Conservation (phyloP, 2,329 filamentous ascomycete genomes). For the Sarocladium brachiariae region DNA sequence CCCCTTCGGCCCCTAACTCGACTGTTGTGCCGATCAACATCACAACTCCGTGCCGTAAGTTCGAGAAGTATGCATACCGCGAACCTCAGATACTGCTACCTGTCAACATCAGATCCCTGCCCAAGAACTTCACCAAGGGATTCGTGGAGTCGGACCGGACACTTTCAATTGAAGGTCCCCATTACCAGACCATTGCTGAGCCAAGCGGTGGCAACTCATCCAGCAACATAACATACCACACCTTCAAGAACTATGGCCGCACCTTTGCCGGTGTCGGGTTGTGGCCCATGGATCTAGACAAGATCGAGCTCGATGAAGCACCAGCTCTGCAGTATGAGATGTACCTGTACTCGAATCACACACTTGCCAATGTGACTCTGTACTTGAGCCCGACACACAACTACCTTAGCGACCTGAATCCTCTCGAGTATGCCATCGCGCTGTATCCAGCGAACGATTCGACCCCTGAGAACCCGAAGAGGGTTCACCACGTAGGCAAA, state of each 20-base stretch:
- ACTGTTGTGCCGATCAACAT: slow-evolving; percentile 46
- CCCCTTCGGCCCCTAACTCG: slow-evolving; percentile 24
- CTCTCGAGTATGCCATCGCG: slow-evolving; percentile 44
- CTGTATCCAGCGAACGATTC: slow-evolving; percentile 33
- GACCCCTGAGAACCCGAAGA: slow-evolving; percentile 22
- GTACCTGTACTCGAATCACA: slow-evolving; percentile 50
- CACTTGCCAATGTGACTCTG: slow-evolving; percentile 36
- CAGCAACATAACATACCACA: slow-evolving; percentile 38
- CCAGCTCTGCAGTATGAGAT: slow-evolving; percentile 55
- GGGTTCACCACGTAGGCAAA: slow-evolving; percentile 34
- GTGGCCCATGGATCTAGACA: slow-evolving; percentile 42
- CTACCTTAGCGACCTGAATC: slow-evolving; percentile 41
- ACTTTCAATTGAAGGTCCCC: slow-evolving; percentile 47
- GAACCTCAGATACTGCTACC: slow-evolving; percentile 47
- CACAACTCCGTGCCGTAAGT: slow-evolving; percentile 36
- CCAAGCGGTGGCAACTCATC: slow-evolving; percentile 13
- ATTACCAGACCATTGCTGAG: slow-evolving; percentile 38
- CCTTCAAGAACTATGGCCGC: slow-evolving; percentile 48
- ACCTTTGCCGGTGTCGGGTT: slow-evolving; percentile 52
- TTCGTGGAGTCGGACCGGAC: slow-evolving; percentile 57
- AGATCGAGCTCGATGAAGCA: slow-evolving; percentile 39
- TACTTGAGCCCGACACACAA: slow-evolving; percentile 48
- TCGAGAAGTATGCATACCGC: slow-evolving; percentile 33
- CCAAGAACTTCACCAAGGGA: slow-evolving; percentile 45
- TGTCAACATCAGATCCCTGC: slow-evolving; percentile 40